Evolutionary conservation across 805 yeast species (phyloP).

Genomic region (Cyberlindnera americana): DNA sequence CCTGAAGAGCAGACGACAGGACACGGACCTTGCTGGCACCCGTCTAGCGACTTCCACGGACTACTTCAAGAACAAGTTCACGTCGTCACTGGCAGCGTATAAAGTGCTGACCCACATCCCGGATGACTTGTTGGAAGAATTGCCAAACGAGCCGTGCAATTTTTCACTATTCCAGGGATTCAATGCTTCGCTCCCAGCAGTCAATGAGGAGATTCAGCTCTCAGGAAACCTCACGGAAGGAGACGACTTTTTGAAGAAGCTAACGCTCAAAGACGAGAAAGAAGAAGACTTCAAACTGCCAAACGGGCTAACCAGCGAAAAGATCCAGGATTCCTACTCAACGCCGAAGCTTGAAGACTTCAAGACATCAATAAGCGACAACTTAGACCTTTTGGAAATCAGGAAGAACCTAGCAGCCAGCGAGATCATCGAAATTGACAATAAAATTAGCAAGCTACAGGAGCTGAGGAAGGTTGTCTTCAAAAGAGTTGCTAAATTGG

Average conservation of each 20-base stretch:
- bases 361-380: conserved; percentile 39
- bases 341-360: conserved; percentile 35
- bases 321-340: conserved; percentile 41
- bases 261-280: conserved; percentile 23
- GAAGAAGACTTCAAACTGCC: conserved; percentile 31
- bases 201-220: conserved; percentile 40
- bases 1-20: conserved; percentile 30
- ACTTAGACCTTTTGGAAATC: conserved; percentile 53
- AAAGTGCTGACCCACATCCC: conserved; percentile 52
- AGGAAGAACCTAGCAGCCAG: conserved; percentile 61
- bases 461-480: conserved; percentile 50
- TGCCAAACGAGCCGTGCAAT: conserved; percentile 40
- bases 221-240: conserved; percentile 25
- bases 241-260: conserved; percentile 16
- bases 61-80: conserved; percentile 36
- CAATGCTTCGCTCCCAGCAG: conserved; percentile 51
- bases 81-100: conserved; percentile 37
- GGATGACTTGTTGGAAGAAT: conserved; percentile 54
- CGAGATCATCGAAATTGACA: conserved; percentile 64
- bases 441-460: conserved; percentile 49
- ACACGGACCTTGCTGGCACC: conserved; percentile 25
- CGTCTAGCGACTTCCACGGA: conserved; percentile 33
- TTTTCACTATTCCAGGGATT: conserved; percentile 70
- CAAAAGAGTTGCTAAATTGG: conserved; percentile 56
- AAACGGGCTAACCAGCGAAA: conserved; percentile 37